Percentiles rank a stretch among this genome's conserved stretches.
phyloP scores from a whole-genome alignment of 2,329 filamentous ascomycete species.

The Pseudogymnoascus sp. region DNA sequence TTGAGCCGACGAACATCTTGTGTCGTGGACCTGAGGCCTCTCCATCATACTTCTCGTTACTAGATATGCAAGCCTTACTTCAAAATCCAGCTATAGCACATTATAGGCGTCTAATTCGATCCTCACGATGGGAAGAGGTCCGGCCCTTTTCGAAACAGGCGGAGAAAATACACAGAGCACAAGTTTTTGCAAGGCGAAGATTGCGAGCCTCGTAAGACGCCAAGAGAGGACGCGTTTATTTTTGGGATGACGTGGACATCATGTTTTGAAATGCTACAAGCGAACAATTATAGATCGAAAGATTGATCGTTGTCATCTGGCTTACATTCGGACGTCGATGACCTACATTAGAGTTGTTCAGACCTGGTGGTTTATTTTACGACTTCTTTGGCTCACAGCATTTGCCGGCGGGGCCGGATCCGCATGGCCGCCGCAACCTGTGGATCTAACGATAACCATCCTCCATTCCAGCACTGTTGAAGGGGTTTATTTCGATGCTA shows the following conservation, averaged over 20 bases:
- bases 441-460: neutral
- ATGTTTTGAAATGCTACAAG: neutral
- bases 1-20: neutral
- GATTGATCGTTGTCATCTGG: neutral
- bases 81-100: neutral
- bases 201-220: neutral
- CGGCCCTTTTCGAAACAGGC: neutral
- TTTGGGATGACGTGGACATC: neutral
- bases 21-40: neutral
- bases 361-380: neutral
- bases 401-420: neutral
- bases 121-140: neutral
- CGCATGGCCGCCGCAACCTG: neutral
- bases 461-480: neutral
- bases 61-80: neutral
- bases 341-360: neutral
- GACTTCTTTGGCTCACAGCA: neutral
- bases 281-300: neutral
- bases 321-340: neutral
- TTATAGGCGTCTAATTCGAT: neutral
- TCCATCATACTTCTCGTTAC: neutral
- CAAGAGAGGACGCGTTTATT: neutral
- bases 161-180: neutral
- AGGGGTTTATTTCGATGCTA: neutral
- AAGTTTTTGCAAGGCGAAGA: neutral